These are phyloP conservation scores for Chlorella variabilis DNA, from an alignment of 163 green algal species.

Conservation along the genomic window DNA sequence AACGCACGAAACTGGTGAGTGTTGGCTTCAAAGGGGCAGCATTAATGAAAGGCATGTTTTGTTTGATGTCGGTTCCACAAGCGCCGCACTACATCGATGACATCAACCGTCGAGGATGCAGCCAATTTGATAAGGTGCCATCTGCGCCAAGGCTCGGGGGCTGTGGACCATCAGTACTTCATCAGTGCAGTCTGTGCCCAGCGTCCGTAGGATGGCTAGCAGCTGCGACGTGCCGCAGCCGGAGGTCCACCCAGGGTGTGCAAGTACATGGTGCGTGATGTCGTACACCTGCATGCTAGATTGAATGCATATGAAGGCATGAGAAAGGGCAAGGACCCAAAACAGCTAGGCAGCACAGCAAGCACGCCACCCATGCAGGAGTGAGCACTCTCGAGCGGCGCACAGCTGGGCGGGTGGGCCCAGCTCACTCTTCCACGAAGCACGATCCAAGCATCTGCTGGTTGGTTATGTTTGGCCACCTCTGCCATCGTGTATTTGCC, in stretches of 20 bases:
- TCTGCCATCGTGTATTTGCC: conserved; percentile 16
- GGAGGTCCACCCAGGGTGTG: conserved; percentile 20
- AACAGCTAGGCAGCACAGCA: not conserved
- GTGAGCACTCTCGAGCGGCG: no score
- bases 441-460: conserved; percentile 16
- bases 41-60: no score
- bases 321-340: not conserved
- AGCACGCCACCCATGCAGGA: no score
- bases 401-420: not conserved
- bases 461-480: conserved; percentile 9
- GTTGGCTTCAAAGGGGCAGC: no score
- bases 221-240: conserved; percentile 31
- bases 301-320: no score
- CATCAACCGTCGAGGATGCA: no score
- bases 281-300: conserved; percentile 22
- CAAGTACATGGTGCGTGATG: conserved; percentile 30
- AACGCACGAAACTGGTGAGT: no score
- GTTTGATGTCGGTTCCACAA: no score
- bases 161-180: conserved; percentile 20
- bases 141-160: not conserved
- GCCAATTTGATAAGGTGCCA: conserved; percentile 18
- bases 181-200: conserved; percentile 29
- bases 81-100: no score
- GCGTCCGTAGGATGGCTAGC: conserved; percentile 30
- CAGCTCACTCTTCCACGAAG: conserved; percentile 11